Evolutionary conservation across 352 stramenopile species (phyloP).

Genomic region (Globisporangium cederbergense): DNA sequence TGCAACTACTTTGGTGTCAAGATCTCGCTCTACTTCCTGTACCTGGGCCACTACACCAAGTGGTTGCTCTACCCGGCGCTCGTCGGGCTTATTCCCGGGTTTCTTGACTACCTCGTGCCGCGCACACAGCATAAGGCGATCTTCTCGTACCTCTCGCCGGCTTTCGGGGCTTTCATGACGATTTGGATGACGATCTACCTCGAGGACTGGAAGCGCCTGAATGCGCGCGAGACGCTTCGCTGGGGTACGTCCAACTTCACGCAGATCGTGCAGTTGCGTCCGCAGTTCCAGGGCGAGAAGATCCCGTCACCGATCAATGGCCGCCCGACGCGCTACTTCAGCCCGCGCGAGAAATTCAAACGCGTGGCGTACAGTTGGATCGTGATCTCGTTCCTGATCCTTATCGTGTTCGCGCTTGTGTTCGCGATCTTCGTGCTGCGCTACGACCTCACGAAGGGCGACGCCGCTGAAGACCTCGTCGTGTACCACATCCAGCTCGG

Average conservation of each 20-base stretch:
- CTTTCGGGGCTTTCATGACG: slow-evolving; percentile 85
- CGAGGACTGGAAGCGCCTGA: slow-evolving; percentile 88
- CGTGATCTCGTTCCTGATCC: slow-evolving; percentile 72
- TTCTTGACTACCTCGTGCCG: slow-evolving; percentile 59
- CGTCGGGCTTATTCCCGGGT: slow-evolving; percentile 87
- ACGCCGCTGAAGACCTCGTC: slow-evolving; percentile 51
- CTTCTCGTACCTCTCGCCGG: slow-evolving; percentile 72
- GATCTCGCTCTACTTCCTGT: slow-evolving; percentile 97
- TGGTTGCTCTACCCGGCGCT: slow-evolving; percentile 94
- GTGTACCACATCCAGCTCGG: slow-evolving; percentile 65
- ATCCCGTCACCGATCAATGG: slow-evolving; percentile 78
- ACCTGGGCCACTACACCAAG: slow-evolving; percentile 94
- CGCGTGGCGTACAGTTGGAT: slow-evolving; percentile 75
- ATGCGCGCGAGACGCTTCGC: slow-evolving; percentile 68
- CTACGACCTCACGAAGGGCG: slow-evolving; percentile 67
- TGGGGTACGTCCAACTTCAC: slow-evolving; percentile 84
- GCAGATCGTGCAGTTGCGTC: slow-evolving; percentile 60
- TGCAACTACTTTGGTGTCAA: slow-evolving; percentile 88
- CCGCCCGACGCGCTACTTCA: slow-evolving; percentile 63
- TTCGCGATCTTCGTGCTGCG: slow-evolving; percentile 75
- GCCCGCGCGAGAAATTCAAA: slow-evolving; percentile 60
- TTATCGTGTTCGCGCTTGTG: slow-evolving; percentile 73
- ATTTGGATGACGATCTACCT: slow-evolving; percentile 90
- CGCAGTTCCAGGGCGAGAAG: slow-evolving; percentile 70
- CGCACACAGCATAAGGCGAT: slow-evolving; percentile 46